These are phyloP conservation scores for Trichoderma brevicompactum DNA, from an alignment of 2,329 filamentous ascomycete species.

Conservation along the genomic window DNA sequence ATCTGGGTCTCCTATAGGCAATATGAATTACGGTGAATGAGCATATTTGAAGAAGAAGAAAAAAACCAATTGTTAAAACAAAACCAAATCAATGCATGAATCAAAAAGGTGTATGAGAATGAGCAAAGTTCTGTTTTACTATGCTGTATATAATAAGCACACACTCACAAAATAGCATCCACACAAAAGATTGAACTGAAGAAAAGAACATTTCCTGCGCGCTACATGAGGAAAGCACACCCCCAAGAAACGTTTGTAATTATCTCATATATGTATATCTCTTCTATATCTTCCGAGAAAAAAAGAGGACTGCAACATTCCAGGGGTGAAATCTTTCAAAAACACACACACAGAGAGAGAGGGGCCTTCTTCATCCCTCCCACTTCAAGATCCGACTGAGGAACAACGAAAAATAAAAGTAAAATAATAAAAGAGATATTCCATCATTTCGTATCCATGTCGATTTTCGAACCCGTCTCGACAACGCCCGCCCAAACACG, in stretches of 20 bases:
- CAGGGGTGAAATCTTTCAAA: neutral
- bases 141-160: neutral
- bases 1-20: conserved; percentile 55
- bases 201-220: neutral
- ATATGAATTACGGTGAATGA: neutral
- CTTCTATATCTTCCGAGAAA: neutral
- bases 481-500: conserved; percentile 11
- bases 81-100: neutral
- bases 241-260: neutral
- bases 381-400: neutral
- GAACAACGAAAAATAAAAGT: neutral
- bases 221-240: neutral
- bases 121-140: no score
- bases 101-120: no score
- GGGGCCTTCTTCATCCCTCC: neutral
- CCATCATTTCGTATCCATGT: conserved; percentile 20
- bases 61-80: neutral
- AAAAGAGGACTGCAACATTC: neutral
- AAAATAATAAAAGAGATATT: neutral
- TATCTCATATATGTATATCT: neutral
- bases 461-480: neutral
- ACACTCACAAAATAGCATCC: neutral
- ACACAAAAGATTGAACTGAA: neutral
- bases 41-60: neutral
- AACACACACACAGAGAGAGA: neutral